Evolutionary conservation across 78 protist genomes (phyloP).

Genomic region (slime mould (Dictyostelium discoideum)): DNA sequence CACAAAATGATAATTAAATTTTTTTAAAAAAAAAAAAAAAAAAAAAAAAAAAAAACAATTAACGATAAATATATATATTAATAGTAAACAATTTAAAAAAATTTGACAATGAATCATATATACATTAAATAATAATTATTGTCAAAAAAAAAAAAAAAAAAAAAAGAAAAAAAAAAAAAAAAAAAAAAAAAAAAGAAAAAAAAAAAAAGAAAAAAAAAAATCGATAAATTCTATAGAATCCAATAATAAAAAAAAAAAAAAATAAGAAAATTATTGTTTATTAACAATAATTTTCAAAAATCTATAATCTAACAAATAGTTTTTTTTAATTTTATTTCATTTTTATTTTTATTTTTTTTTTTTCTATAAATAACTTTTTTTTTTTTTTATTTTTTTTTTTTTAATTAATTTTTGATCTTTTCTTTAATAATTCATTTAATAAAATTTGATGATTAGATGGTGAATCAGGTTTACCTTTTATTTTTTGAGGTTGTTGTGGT

Average conservation of each 20-base stretch:
- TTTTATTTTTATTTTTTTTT: no score
- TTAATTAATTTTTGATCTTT: slow-evolving; percentile 41
- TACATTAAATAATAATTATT: neutral
- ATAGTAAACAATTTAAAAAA: neutral
- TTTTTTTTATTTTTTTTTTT: neutral
- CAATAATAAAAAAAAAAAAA: neutral
- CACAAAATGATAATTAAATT: neutral
- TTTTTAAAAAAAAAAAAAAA: neutral
- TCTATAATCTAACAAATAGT: no score
- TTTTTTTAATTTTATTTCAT: no score
- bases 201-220: no score
- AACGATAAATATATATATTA: no score
- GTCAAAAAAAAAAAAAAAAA: neutral
- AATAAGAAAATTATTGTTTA: no score
- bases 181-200: no score
- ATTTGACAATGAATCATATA: neutral
- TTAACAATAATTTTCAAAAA: no score
- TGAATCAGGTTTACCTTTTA: neutral
- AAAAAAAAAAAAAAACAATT: no score
- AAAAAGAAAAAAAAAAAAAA: no score
- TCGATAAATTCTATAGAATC: neutral
- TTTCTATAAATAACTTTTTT: no score
- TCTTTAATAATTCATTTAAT: slow-evolving; percentile 42
- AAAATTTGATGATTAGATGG: neutral
- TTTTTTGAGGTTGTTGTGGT: neutral